phyloP scores from a whole-genome alignment of 495 filamentous ascomycete species.

The Penicillium parvum region DNA sequence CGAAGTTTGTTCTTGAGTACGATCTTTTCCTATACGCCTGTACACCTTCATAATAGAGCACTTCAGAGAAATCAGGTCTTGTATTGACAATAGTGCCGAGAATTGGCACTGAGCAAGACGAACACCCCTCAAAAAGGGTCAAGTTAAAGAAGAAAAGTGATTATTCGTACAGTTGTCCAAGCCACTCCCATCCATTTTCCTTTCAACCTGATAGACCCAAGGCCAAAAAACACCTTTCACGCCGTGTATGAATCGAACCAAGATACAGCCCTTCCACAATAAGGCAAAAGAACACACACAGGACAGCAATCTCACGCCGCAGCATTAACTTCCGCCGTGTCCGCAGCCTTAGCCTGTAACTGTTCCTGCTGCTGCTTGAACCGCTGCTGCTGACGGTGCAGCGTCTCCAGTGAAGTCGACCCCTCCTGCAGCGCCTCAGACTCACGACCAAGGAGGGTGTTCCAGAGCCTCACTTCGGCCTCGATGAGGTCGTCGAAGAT shows the following conservation, averaged over 20 bases:
- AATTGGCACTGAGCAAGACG: no score
- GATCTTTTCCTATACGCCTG: no score
- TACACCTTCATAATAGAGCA: no score
- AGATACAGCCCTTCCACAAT: no score
- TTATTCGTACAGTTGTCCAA: slow-evolving; percentile 24
- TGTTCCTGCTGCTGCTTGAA: slow-evolving; percentile 24
- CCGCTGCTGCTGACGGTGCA: slow-evolving; percentile 24
- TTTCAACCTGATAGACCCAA: no score
- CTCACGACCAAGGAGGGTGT: slow-evolving; percentile 26
- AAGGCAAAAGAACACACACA: not conserved
- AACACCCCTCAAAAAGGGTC: no score
- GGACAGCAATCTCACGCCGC: not conserved
- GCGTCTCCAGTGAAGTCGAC: slow-evolving; percentile 22
- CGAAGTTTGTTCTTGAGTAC: no score
- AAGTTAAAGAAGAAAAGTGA: no score
- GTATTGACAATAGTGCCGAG: no score
- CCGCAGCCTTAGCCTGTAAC: slow-evolving; percentile 15
- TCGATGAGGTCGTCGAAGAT: slow-evolving; percentile 58
- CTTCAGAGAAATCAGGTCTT: no score
- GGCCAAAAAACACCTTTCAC: slow-evolving; percentile 16
- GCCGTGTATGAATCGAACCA: not conserved
- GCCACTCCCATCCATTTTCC: slow-evolving; percentile 1
- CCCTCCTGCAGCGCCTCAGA: slow-evolving; percentile 13
- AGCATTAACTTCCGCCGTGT: slow-evolving; percentile 10
- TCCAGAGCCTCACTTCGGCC: slow-evolving; percentile 46